phyloP scores from a whole-genome alignment of 2,329 filamentous ascomycete species.

The Aspergillus tamarii region DNA sequence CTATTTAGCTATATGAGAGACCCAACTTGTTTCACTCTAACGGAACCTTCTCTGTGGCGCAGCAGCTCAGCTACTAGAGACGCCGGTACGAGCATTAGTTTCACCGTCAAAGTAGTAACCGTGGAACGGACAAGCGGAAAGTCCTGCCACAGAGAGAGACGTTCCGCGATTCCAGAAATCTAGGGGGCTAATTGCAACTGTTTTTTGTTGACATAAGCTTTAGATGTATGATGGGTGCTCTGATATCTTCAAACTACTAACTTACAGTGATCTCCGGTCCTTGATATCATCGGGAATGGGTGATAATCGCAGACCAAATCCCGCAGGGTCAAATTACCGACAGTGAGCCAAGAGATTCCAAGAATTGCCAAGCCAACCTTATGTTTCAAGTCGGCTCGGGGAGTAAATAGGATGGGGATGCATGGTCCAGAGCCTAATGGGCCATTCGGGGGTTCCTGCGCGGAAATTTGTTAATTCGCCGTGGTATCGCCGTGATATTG shows the following conservation, averaged over 20 bases:
- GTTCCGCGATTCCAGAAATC: background rate
- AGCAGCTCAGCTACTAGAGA: background rate
- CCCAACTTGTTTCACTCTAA: conserved; percentile 1
- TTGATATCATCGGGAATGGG: background rate
- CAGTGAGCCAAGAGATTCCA: background rate
- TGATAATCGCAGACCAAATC: background rate
- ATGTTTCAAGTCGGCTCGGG: conserved; percentile 2
- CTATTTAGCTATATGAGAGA: background rate
- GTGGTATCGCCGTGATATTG: background rate
- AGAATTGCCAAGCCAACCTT: conserved; percentile 1
- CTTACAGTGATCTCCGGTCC: background rate
- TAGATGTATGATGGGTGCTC: background rate
- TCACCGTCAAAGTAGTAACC: background rate
- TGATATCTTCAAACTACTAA: background rate
- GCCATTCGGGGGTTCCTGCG: background rate
- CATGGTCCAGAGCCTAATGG: background rate
- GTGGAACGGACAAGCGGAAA: background rate
- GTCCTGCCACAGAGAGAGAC: background rate
- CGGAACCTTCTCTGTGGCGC: background rate
- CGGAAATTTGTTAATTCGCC: background rate
- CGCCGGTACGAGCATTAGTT: background rate
- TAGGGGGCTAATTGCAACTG: background rate
- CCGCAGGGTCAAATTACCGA: background rate
- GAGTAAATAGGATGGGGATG: background rate
- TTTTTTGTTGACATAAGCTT: background rate